Conservation (phyloP, 129 eudicot genomes). For the Apium graveolens region DNA sequence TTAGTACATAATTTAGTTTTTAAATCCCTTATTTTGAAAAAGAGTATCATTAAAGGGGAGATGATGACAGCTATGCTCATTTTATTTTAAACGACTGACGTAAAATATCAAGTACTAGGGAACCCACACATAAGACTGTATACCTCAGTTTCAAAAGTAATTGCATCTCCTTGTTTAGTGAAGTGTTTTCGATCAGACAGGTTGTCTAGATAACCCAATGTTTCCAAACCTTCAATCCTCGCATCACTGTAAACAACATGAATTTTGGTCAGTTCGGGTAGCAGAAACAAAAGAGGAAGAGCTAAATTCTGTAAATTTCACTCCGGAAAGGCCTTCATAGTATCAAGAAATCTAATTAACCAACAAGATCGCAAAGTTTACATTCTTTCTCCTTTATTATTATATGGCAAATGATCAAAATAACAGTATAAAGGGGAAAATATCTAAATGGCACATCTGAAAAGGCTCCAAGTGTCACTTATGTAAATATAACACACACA, state of each 20-base stretch:
- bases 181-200: constrained; percentile 63
- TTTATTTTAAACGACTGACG: neutral
- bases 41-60: neutral
- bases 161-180: constrained; percentile 93
- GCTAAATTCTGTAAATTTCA: neutral
- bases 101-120: no score
- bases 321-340: neutral
- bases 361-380: neutral
- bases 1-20: no score
- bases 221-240: constrained; percentile 94
- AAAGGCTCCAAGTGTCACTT: neutral
- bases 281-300: neutral
- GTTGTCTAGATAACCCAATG: constrained; percentile 80
- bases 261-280: constrained; percentile 4
- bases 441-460: no score
- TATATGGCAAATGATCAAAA: neutral
- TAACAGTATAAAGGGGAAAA: neutral
- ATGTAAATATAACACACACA: neutral
- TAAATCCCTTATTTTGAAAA: neutral
- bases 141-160: constrained; percentile 95
- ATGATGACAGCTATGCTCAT: neutral
- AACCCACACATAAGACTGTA: constrained; percentile 5
- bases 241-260: constrained; percentile 50
- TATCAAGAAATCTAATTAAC: neutral
- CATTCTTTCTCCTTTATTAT: neutral